A percentile compares a stretch with the other conserved stretches of the same genome.
Evolutionary conservation across 805 yeast genomes (phyloP).

Genomic region (Clavispora carvajalis): DNA sequence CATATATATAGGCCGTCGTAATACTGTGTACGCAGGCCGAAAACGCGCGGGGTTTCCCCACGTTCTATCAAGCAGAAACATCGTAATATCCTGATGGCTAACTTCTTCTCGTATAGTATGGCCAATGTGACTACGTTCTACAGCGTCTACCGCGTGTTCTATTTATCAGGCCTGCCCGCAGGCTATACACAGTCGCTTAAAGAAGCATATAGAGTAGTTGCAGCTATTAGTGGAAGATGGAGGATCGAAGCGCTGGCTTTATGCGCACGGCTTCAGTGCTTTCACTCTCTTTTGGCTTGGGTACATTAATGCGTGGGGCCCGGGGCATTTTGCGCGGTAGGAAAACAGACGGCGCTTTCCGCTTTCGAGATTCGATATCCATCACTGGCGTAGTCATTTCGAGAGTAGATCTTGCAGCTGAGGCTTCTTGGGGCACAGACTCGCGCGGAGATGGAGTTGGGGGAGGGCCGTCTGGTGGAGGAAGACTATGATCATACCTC

Average conservation of each 20-base stretch:
- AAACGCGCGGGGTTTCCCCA: too few species aligned
- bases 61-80: too few species aligned
- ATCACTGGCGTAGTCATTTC: background rate
- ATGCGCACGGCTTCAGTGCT: background rate
- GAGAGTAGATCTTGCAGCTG: background rate
- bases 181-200: background rate
- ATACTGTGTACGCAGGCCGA: too few species aligned
- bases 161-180: background rate
- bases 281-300: background rate
- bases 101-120: too few species aligned
- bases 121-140: too few species aligned
- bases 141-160: too few species aligned
- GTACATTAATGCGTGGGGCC: background rate
- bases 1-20: too few species aligned
- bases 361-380: conserved; percentile 3
- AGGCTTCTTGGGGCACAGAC: too few species aligned
- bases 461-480: too few species aligned
- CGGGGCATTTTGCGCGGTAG: conserved; percentile 7
- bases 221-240: background rate
- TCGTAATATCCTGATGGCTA: too few species aligned
- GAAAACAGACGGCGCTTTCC: conserved; percentile 11
- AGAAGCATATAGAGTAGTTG: background rate
- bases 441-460: background rate
- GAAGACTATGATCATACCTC: too few species aligned
- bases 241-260: background rate